These are phyloP conservation scores for Mycosphaerelloides madeirae DNA, from an alignment of 2,329 filamentous ascomycete species.

Conservation along the genomic window DNA sequence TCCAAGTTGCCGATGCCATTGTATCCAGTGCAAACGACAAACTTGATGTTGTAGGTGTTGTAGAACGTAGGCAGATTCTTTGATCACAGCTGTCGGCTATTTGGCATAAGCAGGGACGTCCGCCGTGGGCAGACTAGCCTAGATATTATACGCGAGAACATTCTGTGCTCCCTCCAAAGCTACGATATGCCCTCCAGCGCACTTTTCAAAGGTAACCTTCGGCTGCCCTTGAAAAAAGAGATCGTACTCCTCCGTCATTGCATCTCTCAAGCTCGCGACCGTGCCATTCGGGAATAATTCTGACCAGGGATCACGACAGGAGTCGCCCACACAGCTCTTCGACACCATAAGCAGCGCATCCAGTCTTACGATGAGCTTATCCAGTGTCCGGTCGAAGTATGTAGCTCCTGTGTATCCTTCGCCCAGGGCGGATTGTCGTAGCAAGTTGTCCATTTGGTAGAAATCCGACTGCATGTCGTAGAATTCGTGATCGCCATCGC, in stretches of 20 bases:
- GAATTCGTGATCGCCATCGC: constrained; percentile 59
- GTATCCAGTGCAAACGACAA: too few relatives aligned
- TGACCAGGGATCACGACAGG: constrained; percentile 28
- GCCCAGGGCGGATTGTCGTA: constrained; percentile 23
- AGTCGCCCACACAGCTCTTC: constrained; percentile 21
- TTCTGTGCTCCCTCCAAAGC: constrained; percentile 50
- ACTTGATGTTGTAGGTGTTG: too few relatives aligned
- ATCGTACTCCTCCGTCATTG: constrained; percentile 27
- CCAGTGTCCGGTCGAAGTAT: not conserved
- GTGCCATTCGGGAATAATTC: constrained; percentile 28
- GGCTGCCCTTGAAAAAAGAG: constrained; percentile 31
- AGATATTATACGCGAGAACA: constrained; percentile 5
- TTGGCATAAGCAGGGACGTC: too few relatives aligned
- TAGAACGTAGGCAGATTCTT: too few relatives aligned
- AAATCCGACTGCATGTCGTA: constrained; percentile 43
- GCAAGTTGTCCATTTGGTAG: constrained; percentile 24
- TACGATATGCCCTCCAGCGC: constrained; percentile 53
- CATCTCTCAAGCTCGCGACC: constrained; percentile 25
- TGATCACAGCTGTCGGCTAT: too few relatives aligned
- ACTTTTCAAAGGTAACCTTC: constrained; percentile 50
- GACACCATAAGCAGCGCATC: constrained; percentile 24
- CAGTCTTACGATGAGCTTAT: constrained; percentile 10
- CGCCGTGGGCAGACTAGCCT: too few relatives aligned
- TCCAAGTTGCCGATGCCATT: too few relatives aligned
- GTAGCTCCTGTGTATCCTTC: not conserved